Evolutionary conservation across 257 asterid genomes (phyloP), one percentile per base, ranked within the genome.

Genomic region (Solanum medicagineum): DNA sequence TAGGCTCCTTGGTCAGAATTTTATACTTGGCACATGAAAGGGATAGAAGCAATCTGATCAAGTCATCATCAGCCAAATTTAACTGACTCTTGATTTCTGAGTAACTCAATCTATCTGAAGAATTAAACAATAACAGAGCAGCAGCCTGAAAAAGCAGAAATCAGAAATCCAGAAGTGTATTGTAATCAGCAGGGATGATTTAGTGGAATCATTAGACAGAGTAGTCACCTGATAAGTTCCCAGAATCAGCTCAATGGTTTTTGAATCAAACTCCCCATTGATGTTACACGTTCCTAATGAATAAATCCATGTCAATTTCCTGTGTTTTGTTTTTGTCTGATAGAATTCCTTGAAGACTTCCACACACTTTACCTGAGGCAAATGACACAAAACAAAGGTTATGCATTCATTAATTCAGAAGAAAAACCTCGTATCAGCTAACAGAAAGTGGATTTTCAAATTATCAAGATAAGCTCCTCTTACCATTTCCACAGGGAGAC

Each of bases 11-110:
- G 11, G 22, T 89, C 54, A 92, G 86, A 84, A 91, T 89, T 84
- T 93, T 90, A 89, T 92, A 92, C 86, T 88, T 93, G 82, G 94
- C 90, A 24, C 96, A 92, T 20, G 94, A 88, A 80, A 91, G 94
- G 7, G 94, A 92, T 24, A 89, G 91, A 20, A 92, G 93, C 89
- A 88, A 55, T 88, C 94, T 90, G 62, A 86, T 74, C 59, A 93
- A 69, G 87, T 92, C 93, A 19, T 91, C 96, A 86, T 93, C 93
- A 8, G 54, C 88, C 89, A 93, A 84, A 70, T 93, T 91, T 79
- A 90, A 83, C 42, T 89, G 94, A 74, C 85, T 74, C 70, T 85
- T 90, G 82, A 93, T 89, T 16, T 91, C 93, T 42, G 88, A 77
- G 86, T 90, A 90, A 80, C 92, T 90, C 89, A 93, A 80, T 85